Percentiles rank a stretch among this genome's conserved stretches.
These are phyloP conservation scores for Scedosporium apiospermum DNA, from an alignment of 2,329 filamentous ascomycete species.

Conservation along the genomic window DNA sequence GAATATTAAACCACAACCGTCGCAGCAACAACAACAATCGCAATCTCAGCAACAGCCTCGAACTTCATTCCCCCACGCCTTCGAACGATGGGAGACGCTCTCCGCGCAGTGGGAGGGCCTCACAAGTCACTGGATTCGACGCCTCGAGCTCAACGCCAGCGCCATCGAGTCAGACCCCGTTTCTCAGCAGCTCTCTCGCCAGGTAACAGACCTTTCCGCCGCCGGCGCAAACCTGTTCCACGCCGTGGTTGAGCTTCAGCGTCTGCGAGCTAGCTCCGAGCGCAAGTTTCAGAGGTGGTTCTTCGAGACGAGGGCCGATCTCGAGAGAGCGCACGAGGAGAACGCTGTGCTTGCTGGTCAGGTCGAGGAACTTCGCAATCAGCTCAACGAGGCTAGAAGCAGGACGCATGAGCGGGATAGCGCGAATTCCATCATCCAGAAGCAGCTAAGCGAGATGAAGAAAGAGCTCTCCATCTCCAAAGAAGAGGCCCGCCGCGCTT, in stretches of 20 bases:
- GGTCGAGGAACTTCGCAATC: slow-evolving; percentile 64
- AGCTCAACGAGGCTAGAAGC: slow-evolving; percentile 55
- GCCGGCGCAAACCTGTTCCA: slow-evolving; percentile 96
- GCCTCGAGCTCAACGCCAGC: slow-evolving; percentile 81
- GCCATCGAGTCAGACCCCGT: slow-evolving; percentile 76
- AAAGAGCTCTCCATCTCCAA: slow-evolving; percentile 92
- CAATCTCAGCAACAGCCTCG: slow-evolving; percentile 29
- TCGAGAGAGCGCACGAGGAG: slow-evolving; percentile 75
- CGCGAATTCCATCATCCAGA: slow-evolving; percentile 55
- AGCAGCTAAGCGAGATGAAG: slow-evolving; percentile 79
- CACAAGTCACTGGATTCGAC: slow-evolving; percentile 93
- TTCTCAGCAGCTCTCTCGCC: slow-evolving; percentile 78
- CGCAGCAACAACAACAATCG: slow-evolving; percentile 16
- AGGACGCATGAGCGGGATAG: slow-evolving; percentile 61
- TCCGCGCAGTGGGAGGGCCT: slow-evolving; percentile 98
- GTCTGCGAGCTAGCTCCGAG: slow-evolving; percentile 87
- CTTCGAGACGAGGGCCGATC: slow-evolving; percentile 82
- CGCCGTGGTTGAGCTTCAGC: slow-evolving; percentile 90
- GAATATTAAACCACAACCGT: not conserved
- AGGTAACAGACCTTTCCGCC: slow-evolving; percentile 94
- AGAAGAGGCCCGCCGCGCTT: slow-evolving; percentile 87
- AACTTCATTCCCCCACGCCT: slow-evolving; percentile 87
- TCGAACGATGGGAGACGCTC: slow-evolving; percentile 93
- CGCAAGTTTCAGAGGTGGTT: slow-evolving; percentile 99
- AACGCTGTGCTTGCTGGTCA: slow-evolving; percentile 70